Conservation (phyloP, 257 asterid species). For the Nyctanthes arbortristis region DNA sequence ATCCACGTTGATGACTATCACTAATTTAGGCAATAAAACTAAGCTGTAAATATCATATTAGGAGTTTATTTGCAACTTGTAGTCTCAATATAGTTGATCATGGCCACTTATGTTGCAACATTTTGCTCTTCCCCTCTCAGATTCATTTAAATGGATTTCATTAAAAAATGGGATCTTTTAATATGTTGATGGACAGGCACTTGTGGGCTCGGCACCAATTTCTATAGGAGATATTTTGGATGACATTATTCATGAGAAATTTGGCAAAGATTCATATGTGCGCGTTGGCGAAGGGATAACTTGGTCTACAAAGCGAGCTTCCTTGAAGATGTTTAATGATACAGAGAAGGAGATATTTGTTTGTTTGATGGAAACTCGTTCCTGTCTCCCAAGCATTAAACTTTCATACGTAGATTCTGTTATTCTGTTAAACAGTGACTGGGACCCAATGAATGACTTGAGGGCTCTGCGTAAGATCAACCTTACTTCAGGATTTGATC, state of each 20-base stretch:
- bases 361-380: constrained; percentile 57
- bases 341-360: constrained; percentile 36
- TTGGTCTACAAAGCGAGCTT: constrained; percentile 27
- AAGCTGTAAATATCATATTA: neutral
- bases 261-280: constrained; percentile 48
- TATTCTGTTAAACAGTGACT: constrained; percentile 61
- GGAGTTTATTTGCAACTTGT: constrained; percentile 2
- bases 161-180: neutral
- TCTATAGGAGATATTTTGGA: constrained; percentile 59
- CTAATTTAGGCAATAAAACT: neutral
- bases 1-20: neutral
- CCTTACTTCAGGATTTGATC: constrained; percentile 45
- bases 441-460: constrained; percentile 64
- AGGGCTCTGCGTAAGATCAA: constrained; percentile 53
- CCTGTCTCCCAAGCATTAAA: constrained; percentile 49
- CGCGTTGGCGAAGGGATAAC: constrained; percentile 39
- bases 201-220: constrained; percentile 36
- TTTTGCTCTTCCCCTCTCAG: neutral
- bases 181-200: constrained; percentile 34
- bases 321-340: constrained; percentile 39
- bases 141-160: neutral
- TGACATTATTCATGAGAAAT: constrained; percentile 49
- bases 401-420: constrained; percentile 47
- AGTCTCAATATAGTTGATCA: no score
- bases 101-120: neutral